Evolutionary conservation across 2,329 filamentous ascomycete genomes (phyloP).

Genomic region (Xylariales sp.): DNA sequence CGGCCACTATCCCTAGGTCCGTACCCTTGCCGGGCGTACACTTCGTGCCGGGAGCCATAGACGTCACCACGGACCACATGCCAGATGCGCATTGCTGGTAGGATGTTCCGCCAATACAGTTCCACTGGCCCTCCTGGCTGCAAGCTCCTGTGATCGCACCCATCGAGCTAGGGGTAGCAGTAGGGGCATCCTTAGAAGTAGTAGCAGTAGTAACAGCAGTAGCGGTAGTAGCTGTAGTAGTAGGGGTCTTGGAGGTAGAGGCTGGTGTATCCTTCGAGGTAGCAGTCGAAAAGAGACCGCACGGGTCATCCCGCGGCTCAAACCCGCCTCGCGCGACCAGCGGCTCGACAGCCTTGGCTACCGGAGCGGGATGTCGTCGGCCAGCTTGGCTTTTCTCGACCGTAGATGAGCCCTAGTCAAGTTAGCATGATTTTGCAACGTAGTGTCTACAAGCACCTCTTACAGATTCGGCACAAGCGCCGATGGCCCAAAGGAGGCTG

Average conservation of each 20-base stretch:
- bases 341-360: neutral
- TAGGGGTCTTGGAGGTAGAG: too few relatives aligned
- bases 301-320: neutral
- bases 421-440: neutral
- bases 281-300: too few relatives aligned
- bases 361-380: neutral
- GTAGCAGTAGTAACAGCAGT: slow-evolving; percentile 24
- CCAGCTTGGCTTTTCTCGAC: neutral
- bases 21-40: slow-evolving; percentile 58
- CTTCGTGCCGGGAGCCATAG: slow-evolving; percentile 58
- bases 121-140: slow-evolving; percentile 62
- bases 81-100: slow-evolving; percentile 68
- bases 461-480: slow-evolving; percentile 21
- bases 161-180: slow-evolving; percentile 39
- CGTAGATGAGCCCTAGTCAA: neutral
- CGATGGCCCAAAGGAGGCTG: slow-evolving; percentile 13
- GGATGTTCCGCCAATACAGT: slow-evolving; percentile 62
- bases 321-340: neutral
- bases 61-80: slow-evolving; percentile 58
- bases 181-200: slow-evolving; percentile 38
- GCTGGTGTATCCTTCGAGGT: too few relatives aligned
- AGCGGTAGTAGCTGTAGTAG: neutral
- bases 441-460: neutral
- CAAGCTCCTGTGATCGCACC: slow-evolving; percentile 51
- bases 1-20: slow-evolving; percentile 53